Conservation (phyloP, 2,329 filamentous ascomycete species). For the Aspergillus transmontanensis region DNA sequence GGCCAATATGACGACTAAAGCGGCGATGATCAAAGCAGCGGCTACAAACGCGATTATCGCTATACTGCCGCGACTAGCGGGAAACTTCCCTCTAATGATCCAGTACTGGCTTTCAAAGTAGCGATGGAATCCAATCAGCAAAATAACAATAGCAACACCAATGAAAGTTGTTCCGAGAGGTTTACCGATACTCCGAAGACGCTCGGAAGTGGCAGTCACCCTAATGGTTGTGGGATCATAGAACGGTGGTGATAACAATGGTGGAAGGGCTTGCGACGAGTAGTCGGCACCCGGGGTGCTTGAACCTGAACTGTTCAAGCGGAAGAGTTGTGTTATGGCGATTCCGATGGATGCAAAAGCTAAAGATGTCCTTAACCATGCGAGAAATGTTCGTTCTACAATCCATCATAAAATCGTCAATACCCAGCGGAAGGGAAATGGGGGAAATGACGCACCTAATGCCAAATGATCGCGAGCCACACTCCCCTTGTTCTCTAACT, state of each 20-base stretch:
- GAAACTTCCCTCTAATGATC: constrained; percentile 67
- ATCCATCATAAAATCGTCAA: neutral
- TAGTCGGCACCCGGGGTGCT: constrained; percentile 11
- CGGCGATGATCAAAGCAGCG: constrained; percentile 59
- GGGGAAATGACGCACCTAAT: constrained; percentile 49
- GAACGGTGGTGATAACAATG: constrained; percentile 22
- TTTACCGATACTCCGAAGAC: constrained; percentile 58
- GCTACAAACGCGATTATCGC: constrained; percentile 60
- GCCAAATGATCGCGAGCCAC: constrained; percentile 68
- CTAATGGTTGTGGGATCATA: constrained; percentile 22
- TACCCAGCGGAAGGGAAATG: neutral
- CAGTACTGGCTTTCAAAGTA: constrained; percentile 70
- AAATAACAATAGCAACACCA: constrained; percentile 61
- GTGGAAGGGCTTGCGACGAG: constrained; percentile 22
- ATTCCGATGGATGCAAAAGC: constrained; percentile 68
- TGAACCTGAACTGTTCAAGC: constrained; percentile 56
- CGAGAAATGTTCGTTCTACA: constrained; percentile 67
- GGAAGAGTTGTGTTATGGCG: constrained; percentile 67
- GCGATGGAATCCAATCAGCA: constrained; percentile 64
- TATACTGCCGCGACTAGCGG: constrained; percentile 64
- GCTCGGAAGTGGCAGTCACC: constrained; percentile 19
- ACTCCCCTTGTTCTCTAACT: constrained; percentile 68
- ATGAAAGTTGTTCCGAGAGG: constrained; percentile 67
- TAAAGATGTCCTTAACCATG: constrained; percentile 67
- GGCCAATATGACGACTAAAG: constrained; percentile 61